Base-by-base conservation (phyloP, 345 rosid species). In the Salix udensis region DNA sequence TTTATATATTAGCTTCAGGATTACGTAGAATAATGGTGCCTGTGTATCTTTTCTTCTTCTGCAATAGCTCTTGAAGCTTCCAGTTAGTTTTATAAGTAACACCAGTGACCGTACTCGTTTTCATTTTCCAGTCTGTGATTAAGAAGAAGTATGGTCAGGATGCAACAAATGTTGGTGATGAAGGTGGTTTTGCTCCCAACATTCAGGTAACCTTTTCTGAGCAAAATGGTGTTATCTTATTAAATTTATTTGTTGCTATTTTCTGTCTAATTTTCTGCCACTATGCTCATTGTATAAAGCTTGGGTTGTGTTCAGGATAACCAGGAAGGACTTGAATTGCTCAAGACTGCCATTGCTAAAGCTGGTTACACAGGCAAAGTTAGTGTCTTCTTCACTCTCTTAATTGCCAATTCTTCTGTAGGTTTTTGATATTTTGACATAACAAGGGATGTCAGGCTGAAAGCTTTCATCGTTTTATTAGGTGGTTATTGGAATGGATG, bases 401-500 rank as follows among this genome's bases (percentile, higher is more conserved):
- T 77, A 28, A 7, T 46, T 46, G 50, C 50, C 50, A 30, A 28
- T 68, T 6, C 14, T 30, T 42, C 40, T 18, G 62, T 73, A 39
- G 30, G 4, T 73, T 70, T 55, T 67, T 19, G 10, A 31, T 31
- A 16, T 34, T 34, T 68, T 37, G 39, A 31, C 36, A 26, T 34
- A 30, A 42, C 77, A 75, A 55, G 48, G 23, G 1, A 60, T 28
- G 7, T 23, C 48, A 36, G 12, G 74, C 72, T 67, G 7, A 74
- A 42, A 28, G 30, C 34, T 18, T 61, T 21, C 23, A 77, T 72
- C n/a, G 18, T 71, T 76, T 61, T 82, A 8, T 62, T 83, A 95
- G 98, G 97, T 96, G 77, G 97, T 96, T 81, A 96, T 96, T 70
- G 99, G 99, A 75, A 96, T 96, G 99, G 99, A 96, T 84, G 99